Base-by-base conservation (phyloP, 176 grass and related monocot genomes). In the Musa schizocarpa region DNA sequence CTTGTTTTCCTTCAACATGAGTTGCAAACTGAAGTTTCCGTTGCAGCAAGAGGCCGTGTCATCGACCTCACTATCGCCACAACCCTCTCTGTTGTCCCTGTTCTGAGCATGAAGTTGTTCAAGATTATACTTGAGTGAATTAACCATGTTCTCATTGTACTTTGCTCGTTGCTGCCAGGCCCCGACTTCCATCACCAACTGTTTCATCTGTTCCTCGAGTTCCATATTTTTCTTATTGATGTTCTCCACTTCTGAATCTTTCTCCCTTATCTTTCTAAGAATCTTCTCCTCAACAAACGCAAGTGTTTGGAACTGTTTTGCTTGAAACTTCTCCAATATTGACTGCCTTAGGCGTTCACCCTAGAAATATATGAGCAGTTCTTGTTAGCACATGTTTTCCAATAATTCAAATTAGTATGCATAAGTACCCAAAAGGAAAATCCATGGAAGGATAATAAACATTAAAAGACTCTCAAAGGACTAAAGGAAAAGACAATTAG, bases 101-200 rank as follows among this genome's bases (percentile, higher is more conserved):
- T 85, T 92, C 70, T 99, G 95, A 24, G 91, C 88, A 78, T 81
- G 90, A 71, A 98, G 86, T 82, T 98, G 90, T 22, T 93, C 94
- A 51, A 99, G 58, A 72, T 91, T 99, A 78, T 94, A 94, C 80
- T 99, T 99, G 69, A 99, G 91, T 73, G 88, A 87, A 59, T 76
- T 91, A 52, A 99, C 88, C 88, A 99, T 91, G 86, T 86, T 99
- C 74, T 99, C 95, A 11, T 99, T 94, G 78, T 99, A 94, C 86
- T 92, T 99, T 20, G 88, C 95, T 12, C 95, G 85, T 54, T 92
- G 91, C 88, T 99, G 95, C 95, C 95, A 99, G 8, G 90, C 84
- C 54, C 78, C 84, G 77, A 91, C 95, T 84, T 94, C 95, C 58
- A 85, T 81, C 17, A 85, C 84, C 82, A 94, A 78, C 74, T 94